Evolutionary conservation across 495 filamentous ascomycete species (phyloP).

Genomic region (Xylaria acuta): DNA sequence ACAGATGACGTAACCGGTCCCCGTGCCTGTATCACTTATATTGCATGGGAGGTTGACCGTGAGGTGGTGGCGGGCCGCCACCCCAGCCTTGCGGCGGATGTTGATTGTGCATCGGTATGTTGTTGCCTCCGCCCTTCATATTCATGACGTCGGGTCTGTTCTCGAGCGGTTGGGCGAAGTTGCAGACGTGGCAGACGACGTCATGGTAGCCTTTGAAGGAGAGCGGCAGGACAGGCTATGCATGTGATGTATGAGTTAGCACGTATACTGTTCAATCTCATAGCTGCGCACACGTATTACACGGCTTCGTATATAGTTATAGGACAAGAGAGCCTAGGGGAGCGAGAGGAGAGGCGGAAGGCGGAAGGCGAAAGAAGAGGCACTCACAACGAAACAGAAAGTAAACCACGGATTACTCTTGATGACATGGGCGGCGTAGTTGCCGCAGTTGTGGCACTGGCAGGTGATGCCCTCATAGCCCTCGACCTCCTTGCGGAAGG

Average conservation of each 20-base stretch:
- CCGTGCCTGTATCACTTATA: constrained; percentile 31
- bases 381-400: constrained; percentile 61
- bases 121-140: constrained; percentile 48
- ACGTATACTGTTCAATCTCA: background rate
- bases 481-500: constrained; percentile 60
- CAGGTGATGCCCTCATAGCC: constrained; percentile 61
- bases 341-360: background rate
- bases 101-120: constrained; percentile 54
- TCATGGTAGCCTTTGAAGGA: constrained; percentile 63
- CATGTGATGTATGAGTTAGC: constrained; percentile 26
- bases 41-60: constrained; percentile 45
- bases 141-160: constrained; percentile 58
- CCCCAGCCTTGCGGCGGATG: constrained; percentile 29
- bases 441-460: constrained; percentile 64
- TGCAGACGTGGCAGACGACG: constrained; percentile 60
- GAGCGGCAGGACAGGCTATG: constrained; percentile 61
- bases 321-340: background rate
- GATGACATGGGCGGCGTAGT: constrained; percentile 56
- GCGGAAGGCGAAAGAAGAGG: background rate
- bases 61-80: constrained; percentile 32
- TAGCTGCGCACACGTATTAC: background rate
- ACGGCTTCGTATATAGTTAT: background rate
- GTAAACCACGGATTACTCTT: constrained; percentile 64
- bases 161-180: constrained; percentile 61
- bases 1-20: background rate